Conservation (phyloP, 2,329 filamentous ascomycete genomes). For the Colletotrichum navitas region DNA sequence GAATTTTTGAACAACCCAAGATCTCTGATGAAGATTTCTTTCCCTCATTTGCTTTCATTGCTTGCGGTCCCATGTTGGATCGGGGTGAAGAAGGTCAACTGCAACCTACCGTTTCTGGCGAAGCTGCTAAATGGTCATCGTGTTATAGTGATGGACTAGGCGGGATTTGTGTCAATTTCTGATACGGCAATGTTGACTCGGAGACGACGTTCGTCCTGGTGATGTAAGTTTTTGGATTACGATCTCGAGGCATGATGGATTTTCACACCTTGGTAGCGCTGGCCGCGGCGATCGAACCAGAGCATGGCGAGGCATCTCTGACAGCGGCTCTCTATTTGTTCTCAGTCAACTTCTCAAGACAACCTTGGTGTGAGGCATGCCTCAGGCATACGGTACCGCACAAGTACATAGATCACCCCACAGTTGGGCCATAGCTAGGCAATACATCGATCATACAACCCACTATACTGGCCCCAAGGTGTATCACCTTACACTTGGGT, state of each 20-base stretch:
- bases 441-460: too few relatives aligned
- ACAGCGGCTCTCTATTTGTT: neutral
- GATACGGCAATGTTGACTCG: neutral
- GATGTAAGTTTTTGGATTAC: too few relatives aligned
- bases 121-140: neutral
- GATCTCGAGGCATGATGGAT: too few relatives aligned
- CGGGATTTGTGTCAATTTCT: too few relatives aligned
- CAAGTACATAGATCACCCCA: too few relatives aligned
- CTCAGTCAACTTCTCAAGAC: neutral
- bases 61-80: conserved; percentile 54
- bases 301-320: neutral
- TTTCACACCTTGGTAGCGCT: too few relatives aligned
- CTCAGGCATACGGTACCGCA: too few relatives aligned
- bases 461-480: too few relatives aligned
- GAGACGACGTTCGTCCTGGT: neutral
- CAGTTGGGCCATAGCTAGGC: too few relatives aligned
- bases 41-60: conserved; percentile 62
- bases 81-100: conserved; percentile 63
- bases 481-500: too few relatives aligned
- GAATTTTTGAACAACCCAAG: conserved; percentile 79
- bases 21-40: conserved; percentile 48
- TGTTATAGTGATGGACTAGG: neutral
- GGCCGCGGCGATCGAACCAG: neutral
- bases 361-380: too few relatives aligned
- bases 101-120: neutral